These are phyloP conservation scores for Claviceps citrina DNA, from an alignment of 2,329 filamentous ascomycete species.

Conservation along the genomic window DNA sequence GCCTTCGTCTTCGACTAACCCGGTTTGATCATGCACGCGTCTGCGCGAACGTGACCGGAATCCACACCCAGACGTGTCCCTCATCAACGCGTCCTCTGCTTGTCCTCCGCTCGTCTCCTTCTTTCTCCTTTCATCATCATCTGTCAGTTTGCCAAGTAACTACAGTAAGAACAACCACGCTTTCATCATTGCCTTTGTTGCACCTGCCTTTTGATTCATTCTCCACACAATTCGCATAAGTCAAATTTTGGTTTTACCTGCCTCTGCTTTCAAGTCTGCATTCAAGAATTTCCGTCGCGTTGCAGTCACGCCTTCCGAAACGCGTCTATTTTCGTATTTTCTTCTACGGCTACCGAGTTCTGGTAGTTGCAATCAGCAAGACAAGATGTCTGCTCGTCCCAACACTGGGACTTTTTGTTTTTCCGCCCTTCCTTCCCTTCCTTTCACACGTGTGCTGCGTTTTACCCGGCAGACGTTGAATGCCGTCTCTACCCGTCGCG, in stretches of 20 bases:
- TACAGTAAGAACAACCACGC: slow-evolving; percentile 3
- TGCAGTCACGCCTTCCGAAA: neutral
- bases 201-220: neutral
- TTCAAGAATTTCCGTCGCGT: neutral
- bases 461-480: neutral
- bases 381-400: neutral
- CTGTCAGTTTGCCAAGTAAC: neutral
- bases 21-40: neutral
- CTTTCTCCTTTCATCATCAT: slow-evolving; percentile 1
- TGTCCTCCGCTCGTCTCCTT: neutral
- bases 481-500: neutral
- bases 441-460: neutral
- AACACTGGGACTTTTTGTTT: neutral
- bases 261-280: slow-evolving; percentile 1
- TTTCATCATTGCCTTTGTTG: neutral
- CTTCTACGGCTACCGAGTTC: neutral
- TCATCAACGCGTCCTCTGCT: slow-evolving; percentile 1
- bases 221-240: neutral
- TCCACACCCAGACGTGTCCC: neutral
- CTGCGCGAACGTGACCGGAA: neutral
- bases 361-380: neutral
- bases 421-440: slow-evolving; percentile 1
- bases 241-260: neutral
- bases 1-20: neutral
- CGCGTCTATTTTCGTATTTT: neutral